Conservation (phyloP, 805 yeast species). For the Hyphopichia homilentoma region DNA sequence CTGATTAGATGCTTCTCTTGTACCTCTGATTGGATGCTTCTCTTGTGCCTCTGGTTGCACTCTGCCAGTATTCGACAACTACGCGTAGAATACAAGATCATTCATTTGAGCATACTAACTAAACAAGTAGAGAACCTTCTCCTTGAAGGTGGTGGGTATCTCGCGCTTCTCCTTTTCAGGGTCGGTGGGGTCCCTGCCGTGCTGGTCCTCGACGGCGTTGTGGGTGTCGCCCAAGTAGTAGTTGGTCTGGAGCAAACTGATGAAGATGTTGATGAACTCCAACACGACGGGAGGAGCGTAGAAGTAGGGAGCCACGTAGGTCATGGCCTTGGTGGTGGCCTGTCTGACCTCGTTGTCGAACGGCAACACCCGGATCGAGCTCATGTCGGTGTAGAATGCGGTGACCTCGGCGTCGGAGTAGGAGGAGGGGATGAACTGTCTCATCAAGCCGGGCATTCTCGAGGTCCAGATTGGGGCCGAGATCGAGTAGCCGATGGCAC, state of each 20-base stretch:
- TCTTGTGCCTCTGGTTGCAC: no score
- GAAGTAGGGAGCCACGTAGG: conserved; percentile 21
- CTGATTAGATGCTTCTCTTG: no score
- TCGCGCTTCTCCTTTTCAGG: conserved; percentile 10
- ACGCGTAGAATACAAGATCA: no score
- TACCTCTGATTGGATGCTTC: no score
- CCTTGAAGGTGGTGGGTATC: no score
- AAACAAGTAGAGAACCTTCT: no score
- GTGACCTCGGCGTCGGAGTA: conserved; percentile 14
- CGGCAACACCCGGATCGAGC: conserved; percentile 18
- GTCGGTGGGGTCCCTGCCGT: conserved; percentile 8
- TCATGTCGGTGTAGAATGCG: conserved; percentile 17
- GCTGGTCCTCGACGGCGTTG: conserved; percentile 30
- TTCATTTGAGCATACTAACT: no score
- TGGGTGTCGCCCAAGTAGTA: conserved; percentile 33
- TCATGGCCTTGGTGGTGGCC: conserved; percentile 30
- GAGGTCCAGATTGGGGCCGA: conserved; percentile 30
- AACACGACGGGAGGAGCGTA: conserved; percentile 26
- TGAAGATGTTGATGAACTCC: conserved; percentile 24
- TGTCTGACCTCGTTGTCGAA: conserved; percentile 22
- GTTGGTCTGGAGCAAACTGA: conserved; percentile 28
- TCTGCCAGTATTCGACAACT: no score
- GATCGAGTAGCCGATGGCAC: conserved; percentile 37
- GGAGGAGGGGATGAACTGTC: conserved; percentile 21
- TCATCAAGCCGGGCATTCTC: conserved; percentile 26